Evolutionary conservation across 805 yeast genomes (phyloP).

Genomic region (Ogataea angusta): DNA sequence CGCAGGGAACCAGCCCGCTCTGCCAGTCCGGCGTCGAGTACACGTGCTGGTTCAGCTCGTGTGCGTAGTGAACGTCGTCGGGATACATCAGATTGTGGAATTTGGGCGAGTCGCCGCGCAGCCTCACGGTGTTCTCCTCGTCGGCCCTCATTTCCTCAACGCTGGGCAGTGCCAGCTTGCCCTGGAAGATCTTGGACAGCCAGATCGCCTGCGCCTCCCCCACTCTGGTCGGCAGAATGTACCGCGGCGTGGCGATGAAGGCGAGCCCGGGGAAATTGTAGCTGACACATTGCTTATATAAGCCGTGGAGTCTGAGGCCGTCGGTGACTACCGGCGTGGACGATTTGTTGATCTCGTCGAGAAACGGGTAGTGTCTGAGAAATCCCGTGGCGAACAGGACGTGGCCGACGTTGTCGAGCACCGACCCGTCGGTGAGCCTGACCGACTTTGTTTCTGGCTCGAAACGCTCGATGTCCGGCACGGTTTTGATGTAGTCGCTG

Average conservation of each 20-base stretch:
- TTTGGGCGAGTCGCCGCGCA: slow-evolving; percentile 43
- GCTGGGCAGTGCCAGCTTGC: slow-evolving; percentile 50
- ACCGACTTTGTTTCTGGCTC: slow-evolving; percentile 39
- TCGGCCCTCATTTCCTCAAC: slow-evolving; percentile 43
- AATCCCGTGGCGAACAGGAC: slow-evolving; percentile 74
- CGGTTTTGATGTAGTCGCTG: slow-evolving; percentile 39
- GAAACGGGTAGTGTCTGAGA: slow-evolving; percentile 57
- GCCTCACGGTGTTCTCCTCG: slow-evolving; percentile 36
- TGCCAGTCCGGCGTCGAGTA: slow-evolving; percentile 25
- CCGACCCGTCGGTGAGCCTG: slow-evolving; percentile 47
- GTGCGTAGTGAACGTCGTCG: slow-evolving; percentile 53
- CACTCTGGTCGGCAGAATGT: slow-evolving; percentile 59
- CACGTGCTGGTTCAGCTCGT: slow-evolving; percentile 37
- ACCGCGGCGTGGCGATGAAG: slow-evolving; percentile 59
- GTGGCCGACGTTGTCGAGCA: slow-evolving; percentile 45
- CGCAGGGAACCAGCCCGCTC: slow-evolving; percentile 47
- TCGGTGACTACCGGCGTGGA: slow-evolving; percentile 39
- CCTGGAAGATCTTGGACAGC: slow-evolving; percentile 60
- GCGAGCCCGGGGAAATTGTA: slow-evolving; percentile 62
- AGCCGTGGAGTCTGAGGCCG: slow-evolving; percentile 47
- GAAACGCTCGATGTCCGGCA: slow-evolving; percentile 41
- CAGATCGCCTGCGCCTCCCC: slow-evolving; percentile 65
- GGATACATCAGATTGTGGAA: slow-evolving; percentile 56
- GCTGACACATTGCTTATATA: slow-evolving; percentile 61
- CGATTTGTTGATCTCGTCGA: slow-evolving; percentile 33